Percentiles rank a stretch among this genome's conserved stretches.
Conservation (phyloP, 1,284 basidiomycete genomes). For the Baeospora myosura region DNA sequence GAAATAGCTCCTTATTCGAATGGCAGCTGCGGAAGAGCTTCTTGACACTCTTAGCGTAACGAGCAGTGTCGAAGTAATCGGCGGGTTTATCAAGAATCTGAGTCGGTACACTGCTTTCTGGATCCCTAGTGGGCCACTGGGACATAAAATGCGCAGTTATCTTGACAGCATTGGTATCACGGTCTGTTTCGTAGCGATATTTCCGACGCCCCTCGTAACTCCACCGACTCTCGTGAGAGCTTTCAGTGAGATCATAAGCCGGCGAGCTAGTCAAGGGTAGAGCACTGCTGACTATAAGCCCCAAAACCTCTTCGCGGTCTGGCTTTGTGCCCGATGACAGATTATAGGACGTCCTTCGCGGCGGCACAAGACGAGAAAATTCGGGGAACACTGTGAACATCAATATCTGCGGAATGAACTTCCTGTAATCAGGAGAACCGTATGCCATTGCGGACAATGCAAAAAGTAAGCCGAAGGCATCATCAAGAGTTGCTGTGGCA, state of each 20-base stretch:
- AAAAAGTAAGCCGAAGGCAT: background rate
- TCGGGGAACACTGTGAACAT: background rate
- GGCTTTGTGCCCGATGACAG: conserved; percentile 12
- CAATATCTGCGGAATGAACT: background rate
- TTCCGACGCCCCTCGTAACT: too few species aligned
- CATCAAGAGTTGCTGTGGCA: background rate
- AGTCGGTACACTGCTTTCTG: too few species aligned
- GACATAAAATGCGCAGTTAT: too few species aligned
- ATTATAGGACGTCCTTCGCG: conserved; percentile 11
- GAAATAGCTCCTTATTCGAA: too few species aligned
- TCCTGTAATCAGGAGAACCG: background rate
- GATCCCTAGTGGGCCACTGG: too few species aligned
- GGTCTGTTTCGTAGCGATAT: too few species aligned
- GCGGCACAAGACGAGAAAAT: conserved; percentile 9
- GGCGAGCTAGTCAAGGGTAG: conserved; percentile 2
- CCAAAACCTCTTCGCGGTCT: conserved; percentile 1
- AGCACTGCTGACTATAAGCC: conserved; percentile 1
- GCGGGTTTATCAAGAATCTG: too few species aligned
- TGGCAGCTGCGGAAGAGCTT: too few species aligned
- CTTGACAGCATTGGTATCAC: too few species aligned
- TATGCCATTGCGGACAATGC: conserved; percentile 1
- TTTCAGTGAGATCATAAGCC: background rate
- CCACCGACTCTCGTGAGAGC: too few species aligned
- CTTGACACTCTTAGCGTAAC: too few species aligned
- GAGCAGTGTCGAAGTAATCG: too few species aligned